Evolutionary conservation across 345 rosid species (phyloP).

Genomic region (Carallia brachiata): DNA sequence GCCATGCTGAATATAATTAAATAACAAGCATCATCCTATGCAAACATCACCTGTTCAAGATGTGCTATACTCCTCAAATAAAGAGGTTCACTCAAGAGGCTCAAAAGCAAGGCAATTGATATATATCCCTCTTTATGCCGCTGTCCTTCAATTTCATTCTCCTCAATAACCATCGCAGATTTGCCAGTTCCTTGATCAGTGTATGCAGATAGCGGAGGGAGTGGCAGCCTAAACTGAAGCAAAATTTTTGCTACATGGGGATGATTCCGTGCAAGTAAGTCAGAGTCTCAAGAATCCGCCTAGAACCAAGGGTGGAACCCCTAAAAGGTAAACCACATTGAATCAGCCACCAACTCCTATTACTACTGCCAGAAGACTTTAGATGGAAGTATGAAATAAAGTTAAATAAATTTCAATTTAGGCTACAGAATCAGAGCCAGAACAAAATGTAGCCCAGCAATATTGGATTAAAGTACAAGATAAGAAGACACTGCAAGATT

Average conservation of each 20-base stretch:
- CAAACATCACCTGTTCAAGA: conserved; percentile 77
- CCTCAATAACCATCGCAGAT: conserved; percentile 60
- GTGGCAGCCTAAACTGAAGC: conserved; percentile 63
- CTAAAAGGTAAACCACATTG: conserved; percentile 32
- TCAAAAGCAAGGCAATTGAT: conserved; percentile 72
- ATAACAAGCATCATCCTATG: neutral
- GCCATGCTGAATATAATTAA: neutral
- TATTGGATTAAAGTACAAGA: no score
- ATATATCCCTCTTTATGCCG: conserved; percentile 44
- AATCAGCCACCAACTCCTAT: neutral
- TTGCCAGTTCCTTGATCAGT: conserved; percentile 52
- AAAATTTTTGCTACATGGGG: conserved; percentile 73
- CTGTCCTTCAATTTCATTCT: conserved; percentile 34
- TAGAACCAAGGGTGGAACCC: conserved; percentile 91
- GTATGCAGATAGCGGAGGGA: conserved; percentile 37
- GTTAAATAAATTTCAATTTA: no score
- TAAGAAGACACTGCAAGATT: no score
- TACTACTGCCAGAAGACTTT: neutral
- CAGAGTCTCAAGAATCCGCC: conserved; percentile 84
- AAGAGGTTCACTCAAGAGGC: conserved; percentile 89
- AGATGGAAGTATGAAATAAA: no score
- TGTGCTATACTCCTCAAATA: conserved; percentile 92
- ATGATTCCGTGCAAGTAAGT: conserved; percentile 87
- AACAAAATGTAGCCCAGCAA: no score
- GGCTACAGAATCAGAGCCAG: no score